Percentiles rank a stretch among this genome's conserved stretches.
Conservation (phyloP, 352 stramenopile species). For the Pythium brachiatum region DNA sequence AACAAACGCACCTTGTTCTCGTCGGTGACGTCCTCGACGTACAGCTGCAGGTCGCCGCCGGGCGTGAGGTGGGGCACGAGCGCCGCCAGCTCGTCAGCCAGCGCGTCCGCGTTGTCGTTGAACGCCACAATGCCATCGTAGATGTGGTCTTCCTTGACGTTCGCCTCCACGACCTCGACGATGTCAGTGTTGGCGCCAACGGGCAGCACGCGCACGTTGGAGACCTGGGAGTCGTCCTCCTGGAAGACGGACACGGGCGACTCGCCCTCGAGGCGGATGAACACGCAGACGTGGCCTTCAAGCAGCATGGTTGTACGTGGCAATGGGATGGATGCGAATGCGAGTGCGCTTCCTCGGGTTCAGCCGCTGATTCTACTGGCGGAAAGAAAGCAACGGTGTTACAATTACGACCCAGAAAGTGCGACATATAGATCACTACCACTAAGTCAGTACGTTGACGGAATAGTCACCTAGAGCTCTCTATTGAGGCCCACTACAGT, state of each 20-base stretch:
- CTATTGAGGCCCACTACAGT: no score
- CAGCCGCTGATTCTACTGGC: not conserved
- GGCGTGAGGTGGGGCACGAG: constrained; percentile 52
- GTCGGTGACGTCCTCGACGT: constrained; percentile 46
- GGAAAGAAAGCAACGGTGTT: constrained; percentile 1
- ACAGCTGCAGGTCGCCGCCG: constrained; percentile 51
- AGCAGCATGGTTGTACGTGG: constrained; percentile 29
- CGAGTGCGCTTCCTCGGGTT: not conserved
- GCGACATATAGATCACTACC: not conserved
- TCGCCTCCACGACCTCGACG: constrained; percentile 36
- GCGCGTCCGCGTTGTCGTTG: constrained; percentile 45
- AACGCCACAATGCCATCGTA: constrained; percentile 61
- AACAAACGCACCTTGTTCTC: constrained; percentile 50
- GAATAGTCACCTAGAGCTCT: no score
- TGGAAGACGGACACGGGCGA: constrained; percentile 47
- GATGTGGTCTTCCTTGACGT: constrained; percentile 25
- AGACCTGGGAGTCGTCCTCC: constrained; percentile 35
- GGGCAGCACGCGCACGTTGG: constrained; percentile 43
- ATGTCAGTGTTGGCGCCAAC: constrained; percentile 42
- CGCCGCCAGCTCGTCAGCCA: constrained; percentile 40
- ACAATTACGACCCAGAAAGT: constrained; percentile 3
- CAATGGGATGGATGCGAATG: not conserved
- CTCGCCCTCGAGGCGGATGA: constrained; percentile 48
- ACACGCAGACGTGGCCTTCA: constrained; percentile 46
- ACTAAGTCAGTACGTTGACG: not conserved